Evolutionary conservation across 345 rosid genomes (phyloP).

Genomic region (Eutrema heterophyllum): DNA sequence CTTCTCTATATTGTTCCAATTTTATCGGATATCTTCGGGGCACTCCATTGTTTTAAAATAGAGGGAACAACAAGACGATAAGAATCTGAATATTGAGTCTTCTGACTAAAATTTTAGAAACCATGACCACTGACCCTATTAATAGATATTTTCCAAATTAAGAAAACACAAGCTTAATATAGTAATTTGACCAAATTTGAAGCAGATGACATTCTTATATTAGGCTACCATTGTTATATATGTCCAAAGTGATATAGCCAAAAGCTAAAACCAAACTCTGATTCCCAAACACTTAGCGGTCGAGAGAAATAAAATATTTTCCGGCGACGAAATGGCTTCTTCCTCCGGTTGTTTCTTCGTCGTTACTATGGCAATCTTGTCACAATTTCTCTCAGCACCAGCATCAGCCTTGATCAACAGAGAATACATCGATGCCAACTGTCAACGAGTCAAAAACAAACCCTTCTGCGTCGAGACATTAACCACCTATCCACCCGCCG

Average conservation of each 20-base stretch:
- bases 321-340: constrained; percentile 21
- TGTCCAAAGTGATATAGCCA: neutral
- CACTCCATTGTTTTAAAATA: too few species aligned
- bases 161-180: neutral
- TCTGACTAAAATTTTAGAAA: neutral
- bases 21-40: neutral
- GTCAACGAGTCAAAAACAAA: constrained; percentile 19
- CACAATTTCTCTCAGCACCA: constrained; percentile 17
- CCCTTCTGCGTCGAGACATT: constrained; percentile 15
- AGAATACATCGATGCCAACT: constrained; percentile 18
- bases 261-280: constrained; percentile 18
- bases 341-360: constrained; percentile 10
- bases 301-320: neutral
- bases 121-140: neutral
- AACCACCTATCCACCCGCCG: constrained; percentile 15
- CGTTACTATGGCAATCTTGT: constrained; percentile 11
- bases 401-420: neutral
- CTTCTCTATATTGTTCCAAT: neutral
- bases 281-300: neutral
- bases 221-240: neutral
- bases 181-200: constrained; percentile 1
- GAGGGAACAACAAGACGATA: neutral
- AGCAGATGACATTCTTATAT: neutral
- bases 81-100: neutral
- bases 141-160: neutral